phyloP scores from a whole-genome alignment of 176 grass and related monocot species.

The Puya raimondii region DNA sequence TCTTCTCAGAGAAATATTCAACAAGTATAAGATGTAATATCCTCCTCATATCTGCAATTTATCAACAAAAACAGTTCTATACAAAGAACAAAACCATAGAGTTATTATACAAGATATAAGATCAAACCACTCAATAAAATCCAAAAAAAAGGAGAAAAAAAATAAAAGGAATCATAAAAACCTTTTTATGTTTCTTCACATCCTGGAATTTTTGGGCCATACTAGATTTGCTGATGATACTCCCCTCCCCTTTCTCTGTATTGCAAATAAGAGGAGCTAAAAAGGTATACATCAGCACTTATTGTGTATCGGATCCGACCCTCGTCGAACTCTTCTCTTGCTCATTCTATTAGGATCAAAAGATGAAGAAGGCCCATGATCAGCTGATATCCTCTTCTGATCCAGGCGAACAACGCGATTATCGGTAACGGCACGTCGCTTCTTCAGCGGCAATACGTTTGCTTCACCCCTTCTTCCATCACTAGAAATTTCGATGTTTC shows the following conservation, averaged over 20 bases:
- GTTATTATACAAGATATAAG: too few relatives aligned
- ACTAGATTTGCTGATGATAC: neutral
- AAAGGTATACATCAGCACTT: constrained; percentile 31
- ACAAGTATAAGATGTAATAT: too few relatives aligned
- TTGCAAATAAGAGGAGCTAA: neutral
- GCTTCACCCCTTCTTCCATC: neutral
- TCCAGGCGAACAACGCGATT: neutral
- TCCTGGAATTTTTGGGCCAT: neutral
- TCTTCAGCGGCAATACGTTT: neutral
- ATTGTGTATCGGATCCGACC: constrained; percentile 62
- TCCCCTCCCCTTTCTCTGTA: neutral
- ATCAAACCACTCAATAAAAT: too few relatives aligned
- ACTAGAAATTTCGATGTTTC: constrained; percentile 2
- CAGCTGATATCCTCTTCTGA: constrained; percentile 12
- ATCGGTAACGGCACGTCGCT: neutral
- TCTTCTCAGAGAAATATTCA: too few relatives aligned
- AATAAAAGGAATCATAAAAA: neutral
- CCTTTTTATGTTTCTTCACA: neutral
- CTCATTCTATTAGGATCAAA: constrained; percentile 57
- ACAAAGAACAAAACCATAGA: too few relatives aligned
- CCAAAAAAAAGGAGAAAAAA: too few relatives aligned
- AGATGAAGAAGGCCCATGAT: constrained; percentile 7
- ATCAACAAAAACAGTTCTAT: too few relatives aligned
- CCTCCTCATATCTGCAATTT: too few relatives aligned
- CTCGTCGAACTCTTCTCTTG: constrained; percentile 51